Evolutionary conservation across 139 green algal species (phyloP).

Genomic region (Coelastrella sp.): DNA sequence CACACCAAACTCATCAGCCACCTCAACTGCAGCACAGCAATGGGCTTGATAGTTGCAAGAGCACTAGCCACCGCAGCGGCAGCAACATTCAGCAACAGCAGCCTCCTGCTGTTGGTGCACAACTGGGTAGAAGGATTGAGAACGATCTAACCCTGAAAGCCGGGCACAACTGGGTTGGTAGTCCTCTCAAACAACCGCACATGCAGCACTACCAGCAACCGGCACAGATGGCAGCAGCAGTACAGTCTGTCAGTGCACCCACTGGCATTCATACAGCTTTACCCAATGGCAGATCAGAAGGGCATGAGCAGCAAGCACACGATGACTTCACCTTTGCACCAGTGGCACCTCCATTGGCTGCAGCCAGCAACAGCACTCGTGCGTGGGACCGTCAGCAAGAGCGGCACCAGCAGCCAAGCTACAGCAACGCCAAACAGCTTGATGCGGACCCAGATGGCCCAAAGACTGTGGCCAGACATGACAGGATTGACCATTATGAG

Average conservation of each 20-base stretch:
- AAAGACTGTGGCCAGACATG: too few species aligned
- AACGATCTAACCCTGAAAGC: slow-evolving; percentile 24
- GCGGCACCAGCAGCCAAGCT: slow-evolving; percentile 4
- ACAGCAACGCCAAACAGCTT: too few species aligned
- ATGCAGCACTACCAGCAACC: slow-evolving; percentile 15
- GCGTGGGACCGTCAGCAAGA: background rate
- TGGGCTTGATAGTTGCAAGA: slow-evolving; percentile 4
- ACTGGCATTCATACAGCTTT: background rate
- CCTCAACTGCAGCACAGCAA: background rate
- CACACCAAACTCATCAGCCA: background rate
- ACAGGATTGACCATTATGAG: too few species aligned
- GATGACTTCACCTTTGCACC: slow-evolving; percentile 27
- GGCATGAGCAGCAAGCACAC: background rate
- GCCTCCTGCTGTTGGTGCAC: background rate
- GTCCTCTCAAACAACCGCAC: background rate
- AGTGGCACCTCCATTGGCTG: slow-evolving; percentile 14
- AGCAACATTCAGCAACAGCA: slow-evolving; percentile 15
- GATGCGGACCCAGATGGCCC: too few species aligned
- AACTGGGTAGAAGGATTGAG: background rate
- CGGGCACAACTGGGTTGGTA: background rate
- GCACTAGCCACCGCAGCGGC: slow-evolving; percentile 15
- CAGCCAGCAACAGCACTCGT: too few species aligned
- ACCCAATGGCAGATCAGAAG: too few species aligned
- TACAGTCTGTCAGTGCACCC: background rate
- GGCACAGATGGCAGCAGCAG: background rate